A percentile compares a stretch with the other conserved stretches of the same genome.
These are phyloP conservation scores for Hygrocybe punicea DNA, from an alignment of 768 basidiomycete genomes.

Conservation along the genomic window DNA sequence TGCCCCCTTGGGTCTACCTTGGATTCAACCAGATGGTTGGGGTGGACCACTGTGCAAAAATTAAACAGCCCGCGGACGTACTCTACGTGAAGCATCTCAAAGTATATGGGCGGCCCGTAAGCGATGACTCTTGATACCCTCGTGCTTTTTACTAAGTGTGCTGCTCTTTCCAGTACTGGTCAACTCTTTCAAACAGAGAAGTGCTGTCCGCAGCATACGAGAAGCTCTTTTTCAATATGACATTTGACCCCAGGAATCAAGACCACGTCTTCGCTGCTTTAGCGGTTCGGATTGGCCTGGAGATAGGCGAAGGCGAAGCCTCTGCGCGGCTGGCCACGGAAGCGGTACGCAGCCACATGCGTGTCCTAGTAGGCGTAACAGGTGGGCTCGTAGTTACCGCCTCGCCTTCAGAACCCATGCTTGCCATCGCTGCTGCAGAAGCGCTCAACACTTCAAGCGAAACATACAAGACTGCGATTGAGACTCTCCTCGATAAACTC, in stretches of 20 bases:
- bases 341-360: constrained; percentile 9
- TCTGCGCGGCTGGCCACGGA: neutral
- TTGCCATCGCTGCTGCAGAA: constrained; percentile 7
- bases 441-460: neutral
- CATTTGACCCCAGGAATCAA: neutral
- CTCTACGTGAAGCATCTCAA: constrained; percentile 4
- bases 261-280: neutral
- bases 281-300: neutral
- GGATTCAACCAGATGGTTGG: constrained; percentile 5
- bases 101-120: constrained; percentile 8
- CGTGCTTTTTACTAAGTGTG: neutral
- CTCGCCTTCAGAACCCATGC: constrained; percentile 6
- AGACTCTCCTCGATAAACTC: constrained; percentile 1
- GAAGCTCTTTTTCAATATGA: neutral
- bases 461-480: constrained; percentile 1
- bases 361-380: neutral
- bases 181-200: neutral
- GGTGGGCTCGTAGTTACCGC: constrained; percentile 2
- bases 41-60: neutral
- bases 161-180: neutral
- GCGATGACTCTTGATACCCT: neutral
- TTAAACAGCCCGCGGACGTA: neutral
- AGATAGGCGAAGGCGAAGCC: neutral
- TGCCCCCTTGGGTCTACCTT: constrained; percentile 6
- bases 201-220: neutral